A percentile compares a stretch with the other conserved stretches of the same genome.
These are phyloP conservation scores for Limnomonas spitsbergensis DNA, from an alignment of 139 green algal species.

Conservation along the genomic window DNA sequence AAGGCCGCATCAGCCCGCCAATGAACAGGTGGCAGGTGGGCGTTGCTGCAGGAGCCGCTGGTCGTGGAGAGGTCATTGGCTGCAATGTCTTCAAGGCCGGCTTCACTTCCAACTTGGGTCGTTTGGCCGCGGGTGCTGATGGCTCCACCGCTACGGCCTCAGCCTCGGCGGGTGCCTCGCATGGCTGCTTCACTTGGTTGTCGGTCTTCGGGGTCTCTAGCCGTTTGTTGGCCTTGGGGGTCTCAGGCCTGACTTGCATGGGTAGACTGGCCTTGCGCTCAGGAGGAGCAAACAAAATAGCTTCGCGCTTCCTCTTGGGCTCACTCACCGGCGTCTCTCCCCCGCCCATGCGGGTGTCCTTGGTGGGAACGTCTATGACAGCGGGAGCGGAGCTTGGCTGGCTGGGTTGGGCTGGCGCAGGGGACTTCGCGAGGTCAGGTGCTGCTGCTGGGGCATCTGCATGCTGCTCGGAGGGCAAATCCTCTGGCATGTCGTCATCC, in stretches of 20 bases:
- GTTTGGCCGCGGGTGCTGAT: background rate
- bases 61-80: background rate
- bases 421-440: background rate
- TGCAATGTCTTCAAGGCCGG: background rate
- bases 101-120: background rate
- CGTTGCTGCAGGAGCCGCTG: background rate
- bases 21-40: slow-evolving; percentile 59
- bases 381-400: background rate
- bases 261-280: too few species aligned
- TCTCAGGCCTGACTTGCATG: too few species aligned
- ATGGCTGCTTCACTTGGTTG: slow-evolving; percentile 1
- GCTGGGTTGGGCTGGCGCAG: background rate
- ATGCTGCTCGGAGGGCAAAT: background rate
- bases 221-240: background rate
- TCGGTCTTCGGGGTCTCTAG: background rate
- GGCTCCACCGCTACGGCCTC: background rate
- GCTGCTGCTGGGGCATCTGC: background rate
- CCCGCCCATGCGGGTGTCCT: background rate
- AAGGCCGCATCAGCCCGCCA: slow-evolving; percentile 75
- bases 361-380: background rate
- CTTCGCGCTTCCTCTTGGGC: background rate
- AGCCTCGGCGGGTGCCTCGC: background rate
- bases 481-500: background rate
- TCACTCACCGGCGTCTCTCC: background rate
- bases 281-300: slow-evolving; percentile 10